Evolutionary conservation across 2,329 filamentous ascomycete species (phyloP), one percentile per base, ranked within the genome.

Genomic region (Metarhizium sp.): DNA sequence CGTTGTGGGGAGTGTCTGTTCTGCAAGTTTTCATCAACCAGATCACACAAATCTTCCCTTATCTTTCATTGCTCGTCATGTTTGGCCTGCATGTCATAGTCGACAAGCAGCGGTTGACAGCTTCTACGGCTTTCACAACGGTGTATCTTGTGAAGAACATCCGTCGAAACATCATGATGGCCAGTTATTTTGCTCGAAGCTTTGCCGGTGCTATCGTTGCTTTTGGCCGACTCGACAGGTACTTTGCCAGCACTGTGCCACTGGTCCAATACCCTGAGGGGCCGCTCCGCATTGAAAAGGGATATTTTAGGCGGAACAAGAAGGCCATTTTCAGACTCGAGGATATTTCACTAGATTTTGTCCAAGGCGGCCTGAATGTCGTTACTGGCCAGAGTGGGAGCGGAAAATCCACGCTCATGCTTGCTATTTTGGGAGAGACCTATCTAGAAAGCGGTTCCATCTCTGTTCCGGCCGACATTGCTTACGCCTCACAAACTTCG

Each of bases 91-190:
- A 81, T 54, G 75, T 79, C 2, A 69, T 74, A 1, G 71, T 79
- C 13, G 71, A 73, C 30, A 69, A 75, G 53, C 68, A 73, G 56
- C 72, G 72, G 4, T 69, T 84, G 14, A 76, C 78, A 8, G 79
- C 80, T 13, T 77, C 79, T n/a, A 71, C 78, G 43, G 80, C 80
- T 10, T 84, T 83, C 59, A 83, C 80, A 2, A 76, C 80, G 1
- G 72, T 81, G 8, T 75, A 73, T 7, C 70, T 84, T 7, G 73
- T 81, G 60, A 75, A 76, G 60, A 79, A 74, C 2, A 70, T 84
- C 55, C 75, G 80, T 18, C 70, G 73, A 51, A 80, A 82, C 54
- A 70, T 82, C 47, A 71, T 73, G 54, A 77, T 77, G 70, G 69
- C 76, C 6, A 78, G 77, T 30, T 69, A 69, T 18, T 68, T 78